phyloP scores from a whole-genome alignment of 768 basidiomycete genomes.

The Phaffia australis region DNA sequence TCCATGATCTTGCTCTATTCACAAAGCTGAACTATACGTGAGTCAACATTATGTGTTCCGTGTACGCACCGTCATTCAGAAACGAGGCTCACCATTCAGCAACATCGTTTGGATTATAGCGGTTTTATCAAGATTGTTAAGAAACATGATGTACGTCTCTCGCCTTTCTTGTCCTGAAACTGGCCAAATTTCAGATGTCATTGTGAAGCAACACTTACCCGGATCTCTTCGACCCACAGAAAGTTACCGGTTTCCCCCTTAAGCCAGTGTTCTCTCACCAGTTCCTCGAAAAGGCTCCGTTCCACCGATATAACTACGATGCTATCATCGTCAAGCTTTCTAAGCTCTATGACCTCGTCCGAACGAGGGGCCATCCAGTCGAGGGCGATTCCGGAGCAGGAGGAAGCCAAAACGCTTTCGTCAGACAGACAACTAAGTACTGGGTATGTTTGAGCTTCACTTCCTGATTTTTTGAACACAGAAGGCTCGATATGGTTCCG shows the following conservation, averaged over 20 bases:
- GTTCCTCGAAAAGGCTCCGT: conserved; percentile 76
- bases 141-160: conserved; percentile 73
- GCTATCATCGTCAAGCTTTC: conserved; percentile 91
- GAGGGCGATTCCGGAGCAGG: conserved; percentile 90
- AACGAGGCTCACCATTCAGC: background rate
- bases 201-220: too few relatives aligned
- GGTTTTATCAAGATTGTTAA: conserved; percentile 98
- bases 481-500: background rate
- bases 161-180: background rate
- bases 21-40: conserved; percentile 90
- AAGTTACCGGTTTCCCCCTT: conserved; percentile 74
- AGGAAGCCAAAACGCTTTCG: conserved; percentile 90
- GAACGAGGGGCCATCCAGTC: conserved; percentile 87
- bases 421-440: conserved; percentile 97
- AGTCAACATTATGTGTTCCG: background rate
- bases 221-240: conserved; percentile 44
- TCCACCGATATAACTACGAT: conserved; percentile 45
- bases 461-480: too few relatives aligned
- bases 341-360: conserved; percentile 84
- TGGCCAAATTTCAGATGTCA: background rate
- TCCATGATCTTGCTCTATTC: conserved; percentile 80
- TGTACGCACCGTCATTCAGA: background rate
- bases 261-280: conserved; percentile 73
- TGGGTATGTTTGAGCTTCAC: conserved; percentile 52
- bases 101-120: background rate